Evolutionary conservation across 441 rosid genomes (phyloP).

Genomic region (Biscutella laevigata): DNA sequence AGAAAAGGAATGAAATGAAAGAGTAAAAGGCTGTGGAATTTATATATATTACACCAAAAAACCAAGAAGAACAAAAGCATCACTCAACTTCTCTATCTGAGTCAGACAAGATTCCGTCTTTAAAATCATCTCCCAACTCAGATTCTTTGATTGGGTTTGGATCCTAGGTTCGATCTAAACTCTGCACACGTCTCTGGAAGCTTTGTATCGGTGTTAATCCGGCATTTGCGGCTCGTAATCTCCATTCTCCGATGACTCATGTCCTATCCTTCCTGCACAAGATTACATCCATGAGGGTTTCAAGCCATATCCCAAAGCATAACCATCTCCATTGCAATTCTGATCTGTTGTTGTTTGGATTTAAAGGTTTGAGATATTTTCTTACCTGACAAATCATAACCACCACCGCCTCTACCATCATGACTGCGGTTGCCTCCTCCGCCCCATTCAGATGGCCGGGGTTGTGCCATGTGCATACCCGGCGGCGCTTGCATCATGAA

Average conservation of each 20-base stretch:
- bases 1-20: constrained; percentile 9
- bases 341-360: not conserved
- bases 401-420: constrained; percentile 38
- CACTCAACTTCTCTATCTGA: constrained; percentile 19
- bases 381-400: constrained; percentile 59
- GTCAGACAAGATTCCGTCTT: constrained; percentile 5
- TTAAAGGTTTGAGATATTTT: not conserved
- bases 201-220: constrained; percentile 29
- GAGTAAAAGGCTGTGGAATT: constrained; percentile 13
- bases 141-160: constrained; percentile 17
- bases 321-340: not conserved
- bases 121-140: constrained; percentile 8
- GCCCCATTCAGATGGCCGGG: constrained; percentile 49
- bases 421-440: constrained; percentile 26
- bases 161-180: constrained; percentile 22
- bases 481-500: constrained; percentile 51
- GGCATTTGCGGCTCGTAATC: constrained; percentile 44
- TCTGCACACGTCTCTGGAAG: constrained; percentile 15
- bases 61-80: constrained; percentile 23
- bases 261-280: constrained; percentile 50
- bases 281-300: constrained; percentile 7
- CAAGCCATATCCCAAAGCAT: not conserved
- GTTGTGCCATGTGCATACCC: constrained; percentile 39
- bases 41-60: constrained; percentile 21
- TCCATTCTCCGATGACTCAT: constrained; percentile 56